These are phyloP conservation scores for Phialophora expanda DNA, from an alignment of 2,329 filamentous ascomycete genomes.

Conservation along the genomic window DNA sequence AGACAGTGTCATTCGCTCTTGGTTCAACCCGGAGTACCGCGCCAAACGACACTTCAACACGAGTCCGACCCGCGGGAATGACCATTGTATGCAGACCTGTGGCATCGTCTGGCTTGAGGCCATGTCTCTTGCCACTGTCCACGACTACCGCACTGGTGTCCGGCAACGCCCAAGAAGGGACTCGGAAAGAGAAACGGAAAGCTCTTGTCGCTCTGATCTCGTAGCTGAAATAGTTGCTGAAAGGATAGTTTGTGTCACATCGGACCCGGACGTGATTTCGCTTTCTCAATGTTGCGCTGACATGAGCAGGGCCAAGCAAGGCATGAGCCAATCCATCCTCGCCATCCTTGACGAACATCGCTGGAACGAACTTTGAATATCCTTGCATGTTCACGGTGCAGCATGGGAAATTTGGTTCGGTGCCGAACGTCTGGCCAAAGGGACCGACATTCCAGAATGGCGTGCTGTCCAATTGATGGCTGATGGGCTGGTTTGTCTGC, in stretches of 20 bases:
- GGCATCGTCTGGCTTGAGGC: slow-evolving; percentile 43
- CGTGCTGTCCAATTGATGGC: slow-evolving; percentile 49
- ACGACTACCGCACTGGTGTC: slow-evolving; percentile 39
- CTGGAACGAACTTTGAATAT: slow-evolving; percentile 61
- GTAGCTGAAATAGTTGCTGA: slow-evolving; percentile 50
- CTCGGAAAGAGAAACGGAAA: slow-evolving; percentile 54
- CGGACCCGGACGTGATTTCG: slow-evolving; percentile 49
- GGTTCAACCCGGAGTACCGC: slow-evolving; percentile 44
- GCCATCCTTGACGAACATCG: slow-evolving; percentile 53
- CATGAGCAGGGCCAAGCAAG: slow-evolving; percentile 55
- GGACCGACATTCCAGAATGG: slow-evolving; percentile 58
- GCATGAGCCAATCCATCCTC: slow-evolving; percentile 57
- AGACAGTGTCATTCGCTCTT: slow-evolving; percentile 51
- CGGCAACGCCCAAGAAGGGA: slow-evolving; percentile 53
- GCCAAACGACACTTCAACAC: slow-evolving; percentile 45
- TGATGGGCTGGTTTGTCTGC: slow-evolving; percentile 60
- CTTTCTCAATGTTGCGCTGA: slow-evolving; percentile 48
- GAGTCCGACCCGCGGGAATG: slow-evolving; percentile 45
- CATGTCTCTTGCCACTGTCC: slow-evolving; percentile 32
- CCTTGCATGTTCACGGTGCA: slow-evolving; percentile 66
- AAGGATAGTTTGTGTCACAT: slow-evolving; percentile 59
- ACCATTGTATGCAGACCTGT: slow-evolving; percentile 49
- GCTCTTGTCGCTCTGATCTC: slow-evolving; percentile 45
- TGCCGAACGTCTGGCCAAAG: slow-evolving; percentile 56
- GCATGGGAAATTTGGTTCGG: slow-evolving; percentile 60